Percentiles rank a stretch among this genome's conserved stretches.
These are phyloP conservation scores for Moricandia moricandioides DNA, from an alignment of 345 rosid species.

Conservation along the genomic window DNA sequence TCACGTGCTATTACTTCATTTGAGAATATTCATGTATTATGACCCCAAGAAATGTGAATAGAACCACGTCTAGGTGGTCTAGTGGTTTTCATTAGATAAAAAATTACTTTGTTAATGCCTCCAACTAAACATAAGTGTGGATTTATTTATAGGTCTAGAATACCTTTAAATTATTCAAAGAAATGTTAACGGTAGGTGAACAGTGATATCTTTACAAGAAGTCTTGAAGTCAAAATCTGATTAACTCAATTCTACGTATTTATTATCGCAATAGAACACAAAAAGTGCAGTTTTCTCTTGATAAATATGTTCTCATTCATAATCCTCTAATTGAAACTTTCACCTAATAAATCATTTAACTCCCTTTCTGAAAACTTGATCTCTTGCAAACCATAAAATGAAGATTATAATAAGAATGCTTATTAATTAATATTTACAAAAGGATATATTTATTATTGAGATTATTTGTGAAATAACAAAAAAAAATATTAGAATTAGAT, in stretches of 20 bases:
- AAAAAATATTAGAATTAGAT: too few species aligned
- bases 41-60: not conserved
- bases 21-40: slow-evolving; percentile 6
- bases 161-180: too few species aligned
- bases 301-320: not conserved
- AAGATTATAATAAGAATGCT: not conserved
- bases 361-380: not conserved
- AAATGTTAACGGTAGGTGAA: not conserved
- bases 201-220: not conserved
- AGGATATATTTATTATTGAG: too few species aligned
- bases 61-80: too few species aligned
- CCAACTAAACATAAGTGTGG: too few species aligned
- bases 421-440: not conserved
- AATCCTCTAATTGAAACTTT: not conserved
- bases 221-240: not conserved
- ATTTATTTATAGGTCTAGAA: too few species aligned
- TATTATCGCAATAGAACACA: not conserved
- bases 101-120: too few species aligned
- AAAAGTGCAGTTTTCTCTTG: not conserved
- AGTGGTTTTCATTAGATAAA: too few species aligned
- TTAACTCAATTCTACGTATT: not conserved
- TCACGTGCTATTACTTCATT: not conserved
- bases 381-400: not conserved
- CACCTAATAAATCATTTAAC: not conserved
- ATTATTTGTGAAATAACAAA: not conserved